Percentiles rank a stretch among this genome's conserved stretches.
phyloP scores from a whole-genome alignment of 2,329 filamentous ascomycete genomes.

The Cordyceps javanica region DNA sequence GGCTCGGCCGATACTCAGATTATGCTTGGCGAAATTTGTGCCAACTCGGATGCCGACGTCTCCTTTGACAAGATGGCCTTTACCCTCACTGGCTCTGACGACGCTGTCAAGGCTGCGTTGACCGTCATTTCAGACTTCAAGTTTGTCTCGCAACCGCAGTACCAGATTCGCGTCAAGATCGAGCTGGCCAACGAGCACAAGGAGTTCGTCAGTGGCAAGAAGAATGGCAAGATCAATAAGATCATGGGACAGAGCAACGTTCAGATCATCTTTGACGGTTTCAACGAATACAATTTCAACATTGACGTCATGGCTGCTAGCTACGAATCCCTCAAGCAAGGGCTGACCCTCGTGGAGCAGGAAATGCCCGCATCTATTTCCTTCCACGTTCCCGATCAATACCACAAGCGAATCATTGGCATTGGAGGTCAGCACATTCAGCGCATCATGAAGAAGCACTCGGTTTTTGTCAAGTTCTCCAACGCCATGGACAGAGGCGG shows the following conservation, averaged over 20 bases:
- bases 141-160: constrained; percentile 79
- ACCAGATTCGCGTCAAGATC: constrained; percentile 95
- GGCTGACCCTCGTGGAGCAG: constrained; percentile 87
- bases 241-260: constrained; percentile 99
- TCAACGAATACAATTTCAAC: constrained; percentile 99
- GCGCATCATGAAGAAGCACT: constrained; percentile 99
- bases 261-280: constrained; percentile 97
- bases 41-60: constrained; percentile 91
- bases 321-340: constrained; percentile 92
- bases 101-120: constrained; percentile 92
- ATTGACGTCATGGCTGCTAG: constrained; percentile 92
- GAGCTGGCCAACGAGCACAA: constrained; percentile 99
- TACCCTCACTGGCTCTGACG: constrained; percentile 90
- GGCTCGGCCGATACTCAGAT: constrained; percentile 68
- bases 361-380: constrained; percentile 99
- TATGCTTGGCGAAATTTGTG: constrained; percentile 95
- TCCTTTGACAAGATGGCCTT: constrained; percentile 93
- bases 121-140: constrained; percentile 87
- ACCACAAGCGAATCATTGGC: constrained; percentile 98
- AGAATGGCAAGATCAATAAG: constrained; percentile 99
- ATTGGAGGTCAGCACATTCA: constrained; percentile 98
- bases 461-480: constrained; percentile 98
- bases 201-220: constrained; percentile 98
- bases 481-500: constrained; percentile 97
- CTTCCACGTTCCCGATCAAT: constrained; percentile 97